Conservation (phyloP, 768 basidiomycete species). For the Coprinopsis cinerea region DNA sequence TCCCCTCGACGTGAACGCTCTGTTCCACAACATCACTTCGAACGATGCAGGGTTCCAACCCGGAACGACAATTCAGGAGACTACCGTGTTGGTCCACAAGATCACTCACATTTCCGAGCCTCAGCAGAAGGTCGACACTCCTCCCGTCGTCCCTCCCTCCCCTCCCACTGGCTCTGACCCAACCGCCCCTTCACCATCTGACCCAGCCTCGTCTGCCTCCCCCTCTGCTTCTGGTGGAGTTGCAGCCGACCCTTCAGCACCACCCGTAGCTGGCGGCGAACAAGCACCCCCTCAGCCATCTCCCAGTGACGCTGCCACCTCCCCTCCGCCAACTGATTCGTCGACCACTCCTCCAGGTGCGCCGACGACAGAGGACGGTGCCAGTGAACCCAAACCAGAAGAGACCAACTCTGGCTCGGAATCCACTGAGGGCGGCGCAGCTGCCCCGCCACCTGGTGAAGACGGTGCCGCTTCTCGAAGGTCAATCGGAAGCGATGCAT, state of each 20-base stretch:
- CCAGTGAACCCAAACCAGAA: not conserved
- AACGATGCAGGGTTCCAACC: not conserved
- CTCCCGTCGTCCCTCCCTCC: not conserved
- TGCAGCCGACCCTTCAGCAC: not conserved
- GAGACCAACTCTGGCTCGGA: not conserved
- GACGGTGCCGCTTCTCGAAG: not conserved
- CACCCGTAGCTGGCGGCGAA: not conserved
- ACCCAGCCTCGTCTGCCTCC: not conserved
- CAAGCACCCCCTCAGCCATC: not conserved
- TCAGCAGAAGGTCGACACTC: not conserved
- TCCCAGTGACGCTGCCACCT: not conserved
- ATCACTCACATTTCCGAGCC: conserved; percentile 1
- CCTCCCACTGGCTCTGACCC: not conserved
- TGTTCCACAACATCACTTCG: not conserved
- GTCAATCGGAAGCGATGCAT: not conserved
- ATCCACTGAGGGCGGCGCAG: not conserved
- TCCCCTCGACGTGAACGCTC: not conserved
- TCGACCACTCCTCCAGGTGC: no score
- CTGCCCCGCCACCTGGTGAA: conserved; percentile 1
- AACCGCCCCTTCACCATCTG: not conserved
- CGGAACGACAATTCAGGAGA: conserved; percentile 3
- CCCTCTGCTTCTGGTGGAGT: not conserved
- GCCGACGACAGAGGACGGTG: no score
- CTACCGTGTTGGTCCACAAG: conserved; percentile 1
- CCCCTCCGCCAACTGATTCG: not conserved